phyloP scores from a whole-genome alignment of 2,329 filamentous ascomycete species.

The Trichoderma afroharzianum region DNA sequence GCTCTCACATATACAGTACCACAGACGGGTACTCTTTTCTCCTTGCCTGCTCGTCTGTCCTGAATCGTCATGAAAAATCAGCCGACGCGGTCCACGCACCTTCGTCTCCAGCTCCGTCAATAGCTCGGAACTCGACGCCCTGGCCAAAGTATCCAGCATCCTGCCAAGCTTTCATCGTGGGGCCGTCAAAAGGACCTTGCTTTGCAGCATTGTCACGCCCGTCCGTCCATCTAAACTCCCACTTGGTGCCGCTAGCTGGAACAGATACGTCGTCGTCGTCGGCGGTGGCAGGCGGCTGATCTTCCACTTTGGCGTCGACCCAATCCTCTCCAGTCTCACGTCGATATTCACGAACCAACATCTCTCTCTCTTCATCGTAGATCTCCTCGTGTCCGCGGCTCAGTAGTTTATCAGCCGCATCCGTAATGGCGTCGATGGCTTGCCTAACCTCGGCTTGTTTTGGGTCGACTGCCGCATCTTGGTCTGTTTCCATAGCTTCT shows the following conservation, averaged over 20 bases:
- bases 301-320: conserved; percentile 41
- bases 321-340: conserved; percentile 86
- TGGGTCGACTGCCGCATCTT: conserved; percentile 53
- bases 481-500: conserved; percentile 68
- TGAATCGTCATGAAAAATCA: conserved; percentile 45
- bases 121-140: conserved; percentile 73
- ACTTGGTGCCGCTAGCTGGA: conserved; percentile 39
- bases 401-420: conserved; percentile 82
- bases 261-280: conserved; percentile 16
- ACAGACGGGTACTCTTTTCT: background rate
- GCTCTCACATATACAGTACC: background rate
- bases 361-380: conserved; percentile 83
- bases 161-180: conserved; percentile 87
- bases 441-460: conserved; percentile 67
- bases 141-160: conserved; percentile 90
- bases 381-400: conserved; percentile 82
- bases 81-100: conserved; percentile 49
- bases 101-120: conserved; percentile 51
- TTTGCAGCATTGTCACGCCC: conserved; percentile 72
- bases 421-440: conserved; percentile 78
- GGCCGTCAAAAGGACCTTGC: conserved; percentile 83
- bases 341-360: conserved; percentile 76
- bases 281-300: background rate
- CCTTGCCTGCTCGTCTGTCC: background rate
- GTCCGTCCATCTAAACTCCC: conserved; percentile 93